Evolutionary conservation across 345 rosid species (phyloP).

Genomic region (Nephelium lappaceum): DNA sequence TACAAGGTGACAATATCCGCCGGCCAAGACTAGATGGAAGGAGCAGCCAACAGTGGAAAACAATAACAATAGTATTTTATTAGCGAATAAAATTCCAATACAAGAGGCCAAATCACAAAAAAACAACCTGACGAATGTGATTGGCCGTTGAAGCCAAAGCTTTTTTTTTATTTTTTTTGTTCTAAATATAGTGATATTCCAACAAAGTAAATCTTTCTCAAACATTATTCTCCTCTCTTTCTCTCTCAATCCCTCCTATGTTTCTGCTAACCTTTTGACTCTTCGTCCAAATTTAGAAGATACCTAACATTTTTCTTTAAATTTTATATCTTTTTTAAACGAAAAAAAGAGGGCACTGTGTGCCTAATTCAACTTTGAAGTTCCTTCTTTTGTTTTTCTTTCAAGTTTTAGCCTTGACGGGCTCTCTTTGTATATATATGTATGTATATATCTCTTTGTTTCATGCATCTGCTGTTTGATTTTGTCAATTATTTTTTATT

Average conservation of each 20-base stretch:
- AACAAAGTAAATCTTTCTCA: not conserved
- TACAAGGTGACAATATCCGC: not conserved
- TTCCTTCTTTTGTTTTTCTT: not conserved
- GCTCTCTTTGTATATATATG: not conserved
- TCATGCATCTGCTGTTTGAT: not conserved
- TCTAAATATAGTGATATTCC: conserved; percentile 5
- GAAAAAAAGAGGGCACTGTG: not conserved
- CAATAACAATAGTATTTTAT: too few species aligned
- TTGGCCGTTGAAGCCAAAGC: not conserved
- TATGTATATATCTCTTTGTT: not conserved
- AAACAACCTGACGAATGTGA: too few species aligned
- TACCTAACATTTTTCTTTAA: too few species aligned
- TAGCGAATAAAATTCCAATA: too few species aligned
- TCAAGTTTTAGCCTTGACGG: not conserved
- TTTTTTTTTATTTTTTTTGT: not conserved
- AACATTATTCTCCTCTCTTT: not conserved
- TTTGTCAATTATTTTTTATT: conserved; percentile 3
- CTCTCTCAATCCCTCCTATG: conserved; percentile 19
- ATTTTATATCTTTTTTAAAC: not conserved
- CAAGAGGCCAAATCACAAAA: too few species aligned
- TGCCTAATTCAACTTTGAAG: not conserved
- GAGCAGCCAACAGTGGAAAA: not conserved
- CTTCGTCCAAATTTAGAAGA: conserved; percentile 20
- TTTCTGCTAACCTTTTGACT: not conserved
- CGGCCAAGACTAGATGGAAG: not conserved